Evolutionary conservation across 2,329 filamentous ascomycete species (phyloP).

Genomic region (Cordyceps tenuipes): DNA sequence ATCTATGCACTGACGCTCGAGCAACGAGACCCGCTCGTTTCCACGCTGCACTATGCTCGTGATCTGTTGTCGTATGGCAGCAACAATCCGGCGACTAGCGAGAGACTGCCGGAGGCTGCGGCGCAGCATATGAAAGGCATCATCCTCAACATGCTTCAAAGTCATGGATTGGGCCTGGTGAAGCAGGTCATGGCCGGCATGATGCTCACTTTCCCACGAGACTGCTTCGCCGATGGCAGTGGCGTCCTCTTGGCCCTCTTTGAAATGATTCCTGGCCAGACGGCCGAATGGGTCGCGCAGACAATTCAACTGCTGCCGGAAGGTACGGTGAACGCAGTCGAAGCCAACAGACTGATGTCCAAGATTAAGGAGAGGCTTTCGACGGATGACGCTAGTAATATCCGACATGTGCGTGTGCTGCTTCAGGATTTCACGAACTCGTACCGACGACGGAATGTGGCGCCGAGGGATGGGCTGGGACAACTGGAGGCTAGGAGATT

Average conservation of each 20-base stretch:
- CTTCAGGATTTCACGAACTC: conserved; percentile 96
- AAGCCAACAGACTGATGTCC: conserved; percentile 70
- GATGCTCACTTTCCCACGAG: conserved; percentile 97
- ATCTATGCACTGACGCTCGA: conserved; percentile 80
- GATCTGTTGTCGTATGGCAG: conserved; percentile 86
- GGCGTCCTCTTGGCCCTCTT: conserved; percentile 87
- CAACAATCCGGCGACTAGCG: conserved; percentile 59
- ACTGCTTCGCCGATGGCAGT: conserved; percentile 91
- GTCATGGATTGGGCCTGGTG: conserved; percentile 68
- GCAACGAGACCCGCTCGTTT: conserved; percentile 83
- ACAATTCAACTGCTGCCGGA: conserved; percentile 78
- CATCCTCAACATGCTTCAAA: conserved; percentile 62
- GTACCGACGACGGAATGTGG: conserved; percentile 87
- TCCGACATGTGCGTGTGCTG: conserved; percentile 72
- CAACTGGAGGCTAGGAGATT: conserved; percentile 81
- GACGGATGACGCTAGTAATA: conserved; percentile 48
- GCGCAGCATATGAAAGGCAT: conserved; percentile 62
- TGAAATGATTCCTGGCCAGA: conserved; percentile 72
- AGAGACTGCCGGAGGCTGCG: conserved; percentile 46
- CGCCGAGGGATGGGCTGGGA: conserved; percentile 85
- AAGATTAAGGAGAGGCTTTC: conserved; percentile 73
- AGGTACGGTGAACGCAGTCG: conserved; percentile 70
- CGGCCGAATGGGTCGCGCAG: conserved; percentile 70
- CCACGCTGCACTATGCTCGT: conserved; percentile 85
- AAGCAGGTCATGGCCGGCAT: conserved; percentile 91